Evolutionary conservation across 2,329 filamentous ascomycete genomes (phyloP).

Genomic region (Xylariomycetidae sp.): DNA sequence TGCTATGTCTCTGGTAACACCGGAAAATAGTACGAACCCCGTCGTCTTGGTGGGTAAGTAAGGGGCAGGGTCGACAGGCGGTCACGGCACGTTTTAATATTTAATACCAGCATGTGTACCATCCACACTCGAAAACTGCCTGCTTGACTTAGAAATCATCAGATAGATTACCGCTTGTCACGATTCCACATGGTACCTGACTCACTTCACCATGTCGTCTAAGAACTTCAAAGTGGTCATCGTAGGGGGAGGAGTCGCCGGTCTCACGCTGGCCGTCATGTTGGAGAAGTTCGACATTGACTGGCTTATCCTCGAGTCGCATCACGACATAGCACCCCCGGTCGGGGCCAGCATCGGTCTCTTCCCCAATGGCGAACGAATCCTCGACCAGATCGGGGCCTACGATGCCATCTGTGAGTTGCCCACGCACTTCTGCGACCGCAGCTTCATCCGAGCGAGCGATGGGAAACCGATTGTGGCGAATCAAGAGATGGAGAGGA

Average conservation of each 20-base stretch:
- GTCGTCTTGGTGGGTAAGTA: too few relatives aligned
- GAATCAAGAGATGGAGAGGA: slow-evolving; percentile 1
- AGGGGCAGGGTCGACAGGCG: too few relatives aligned
- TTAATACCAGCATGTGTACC: too few relatives aligned
- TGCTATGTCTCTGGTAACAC: too few relatives aligned
- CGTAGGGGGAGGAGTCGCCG: slow-evolving; percentile 43
- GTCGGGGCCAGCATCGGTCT: slow-evolving; percentile 45
- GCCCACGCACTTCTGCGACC: slow-evolving; percentile 9
- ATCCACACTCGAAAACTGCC: too few relatives aligned
- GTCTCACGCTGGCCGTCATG: slow-evolving; percentile 40
- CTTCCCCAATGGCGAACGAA: slow-evolving; percentile 34
- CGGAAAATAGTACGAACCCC: too few relatives aligned
- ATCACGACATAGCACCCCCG: slow-evolving; percentile 36
- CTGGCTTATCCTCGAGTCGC: slow-evolving; percentile 43
- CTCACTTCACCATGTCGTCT: slow-evolving; percentile 1
- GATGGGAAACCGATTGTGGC: slow-evolving; percentile 12
- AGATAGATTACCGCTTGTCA: too few relatives aligned
- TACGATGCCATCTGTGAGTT: slow-evolving; percentile 23
- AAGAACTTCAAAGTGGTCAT: slow-evolving; percentile 40
- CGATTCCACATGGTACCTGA: too few relatives aligned
- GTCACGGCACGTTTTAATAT: too few relatives aligned
- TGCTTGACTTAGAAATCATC: too few relatives aligned
- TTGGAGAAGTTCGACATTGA: slow-evolving; percentile 42
- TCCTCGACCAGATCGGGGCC: slow-evolving; percentile 47
- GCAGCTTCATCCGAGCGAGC: slow-evolving; percentile 1